A percentile compares a stretch with the other conserved stretches of the same genome.
These are phyloP conservation scores for Cyclotella choctawhatcheeana DNA, from an alignment of 108 stramenopile species.

Conservation along the genomic window DNA sequence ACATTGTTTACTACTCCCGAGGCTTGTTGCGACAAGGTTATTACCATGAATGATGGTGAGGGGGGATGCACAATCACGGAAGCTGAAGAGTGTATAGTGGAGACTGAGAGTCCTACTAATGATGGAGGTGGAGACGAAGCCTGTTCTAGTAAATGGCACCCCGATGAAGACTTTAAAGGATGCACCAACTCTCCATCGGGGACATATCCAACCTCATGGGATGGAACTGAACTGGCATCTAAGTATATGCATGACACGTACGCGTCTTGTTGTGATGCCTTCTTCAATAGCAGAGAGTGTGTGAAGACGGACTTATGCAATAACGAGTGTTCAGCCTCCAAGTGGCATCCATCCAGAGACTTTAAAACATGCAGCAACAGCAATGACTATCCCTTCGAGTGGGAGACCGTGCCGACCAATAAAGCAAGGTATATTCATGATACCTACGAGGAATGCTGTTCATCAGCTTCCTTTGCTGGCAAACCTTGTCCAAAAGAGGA, in stretches of 20 bases:
- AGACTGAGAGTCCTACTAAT: conserved; percentile 1
- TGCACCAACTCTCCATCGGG: conserved; percentile 6
- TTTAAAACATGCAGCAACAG: background rate
- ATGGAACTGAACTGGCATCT: background rate
- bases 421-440: background rate
- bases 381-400: background rate
- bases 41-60: background rate
- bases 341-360: background rate
- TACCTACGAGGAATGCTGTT: background rate
- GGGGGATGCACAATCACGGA: background rate
- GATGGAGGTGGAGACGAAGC: background rate
- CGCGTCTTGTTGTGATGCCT: background rate
- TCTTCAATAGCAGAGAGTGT: background rate
- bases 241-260: background rate
- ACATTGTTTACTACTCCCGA: conserved; percentile 18
- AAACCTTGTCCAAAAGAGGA: background rate
- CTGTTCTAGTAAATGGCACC: conserved; percentile 3
- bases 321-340: background rate
- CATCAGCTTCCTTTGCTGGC: background rate
- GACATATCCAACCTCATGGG: conserved; percentile 9
- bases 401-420: too few species aligned
- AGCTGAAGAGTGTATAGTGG: background rate
- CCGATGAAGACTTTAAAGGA: conserved; percentile 6
- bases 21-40: conserved; percentile 17
- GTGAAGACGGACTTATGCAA: background rate